phyloP scores from a whole-genome alignment of 1,139 yeast genomes.

The Oligophagozyma castellii region DNA sequence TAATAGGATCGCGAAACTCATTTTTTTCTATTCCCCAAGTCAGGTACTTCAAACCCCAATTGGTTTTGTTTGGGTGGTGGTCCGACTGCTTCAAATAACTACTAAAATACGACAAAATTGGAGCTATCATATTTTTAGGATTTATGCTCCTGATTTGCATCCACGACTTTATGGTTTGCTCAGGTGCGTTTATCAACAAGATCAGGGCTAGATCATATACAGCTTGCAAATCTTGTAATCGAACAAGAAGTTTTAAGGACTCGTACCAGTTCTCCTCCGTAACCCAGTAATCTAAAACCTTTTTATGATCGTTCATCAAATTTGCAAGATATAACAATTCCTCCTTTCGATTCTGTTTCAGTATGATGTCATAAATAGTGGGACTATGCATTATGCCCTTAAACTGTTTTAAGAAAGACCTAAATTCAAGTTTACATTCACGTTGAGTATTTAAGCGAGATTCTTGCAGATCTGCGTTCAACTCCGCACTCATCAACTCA shows the following conservation, averaged over 20 bases:
- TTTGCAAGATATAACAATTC: constrained; percentile 60
- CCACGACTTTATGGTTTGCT: constrained; percentile 69
- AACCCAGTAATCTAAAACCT: constrained; percentile 56
- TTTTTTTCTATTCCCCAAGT: constrained; percentile 45
- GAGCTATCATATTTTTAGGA: constrained; percentile 55
- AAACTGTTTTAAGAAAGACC: constrained; percentile 37
- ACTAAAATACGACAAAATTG: constrained; percentile 54
- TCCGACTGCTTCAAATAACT: constrained; percentile 23
- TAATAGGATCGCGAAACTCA: constrained; percentile 33
- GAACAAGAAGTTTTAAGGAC: constrained; percentile 38
- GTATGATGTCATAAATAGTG: constrained; percentile 61
- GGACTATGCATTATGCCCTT: constrained; percentile 40
- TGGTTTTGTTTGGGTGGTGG: constrained; percentile 21
- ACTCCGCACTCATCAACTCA: constrained; percentile 23
- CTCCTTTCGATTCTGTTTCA: constrained; percentile 48
- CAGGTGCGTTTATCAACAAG: constrained; percentile 54
- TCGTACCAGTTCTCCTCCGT: constrained; percentile 60
- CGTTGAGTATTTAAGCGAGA: constrained; percentile 15
- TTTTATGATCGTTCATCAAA: constrained; percentile 51
- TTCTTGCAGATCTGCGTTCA: constrained; percentile 13
- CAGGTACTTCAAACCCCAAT: constrained; percentile 56
- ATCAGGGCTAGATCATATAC: constrained; percentile 59
- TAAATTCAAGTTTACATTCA: constrained; percentile 37
- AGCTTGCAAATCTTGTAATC: constrained; percentile 35
- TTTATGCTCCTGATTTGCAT: constrained; percentile 37